A percentile compares a stretch with the other conserved stretches of the same genome.
phyloP scores from a whole-genome alignment of 192 early-diverging fungal species.

The Mortierella antarctica region DNA sequence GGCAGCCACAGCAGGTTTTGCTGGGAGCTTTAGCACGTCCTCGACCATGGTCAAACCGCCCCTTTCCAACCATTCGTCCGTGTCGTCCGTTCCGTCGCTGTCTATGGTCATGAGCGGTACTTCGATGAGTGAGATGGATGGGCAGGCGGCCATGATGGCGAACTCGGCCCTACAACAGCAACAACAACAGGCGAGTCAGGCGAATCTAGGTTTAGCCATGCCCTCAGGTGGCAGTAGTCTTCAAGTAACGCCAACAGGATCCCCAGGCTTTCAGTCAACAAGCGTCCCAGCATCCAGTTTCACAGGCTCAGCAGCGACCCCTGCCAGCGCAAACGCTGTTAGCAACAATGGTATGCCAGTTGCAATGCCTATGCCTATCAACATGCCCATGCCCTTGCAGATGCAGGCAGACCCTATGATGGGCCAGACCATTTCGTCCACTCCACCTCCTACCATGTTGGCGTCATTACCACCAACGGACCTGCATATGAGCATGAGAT shows the following conservation, averaged over 20 bases:
- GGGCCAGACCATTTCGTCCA: too few species aligned
- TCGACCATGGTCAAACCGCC: conserved; percentile 29
- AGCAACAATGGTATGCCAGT: neutral
- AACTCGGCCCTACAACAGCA: conserved; percentile 15
- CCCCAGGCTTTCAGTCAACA: conserved; percentile 15
- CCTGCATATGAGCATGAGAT: conserved; percentile 7
- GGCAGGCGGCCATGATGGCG: neutral
- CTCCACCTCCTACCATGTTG: neutral
- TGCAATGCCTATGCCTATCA: conserved; percentile 14
- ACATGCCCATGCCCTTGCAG: conserved; percentile 3
- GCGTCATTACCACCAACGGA: neutral
- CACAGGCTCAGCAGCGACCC: neutral
- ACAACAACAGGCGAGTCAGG: neutral
- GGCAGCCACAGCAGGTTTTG: neutral
- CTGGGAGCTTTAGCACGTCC: conserved; percentile 1
- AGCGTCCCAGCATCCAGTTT: conserved; percentile 1
- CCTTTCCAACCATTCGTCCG: conserved; percentile 33
- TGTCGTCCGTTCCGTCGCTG: conserved; percentile 36
- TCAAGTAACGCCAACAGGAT: conserved; percentile 9
- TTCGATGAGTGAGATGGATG: conserved; percentile 17
- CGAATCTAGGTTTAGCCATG: neutral
- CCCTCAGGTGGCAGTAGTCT: conserved; percentile 1
- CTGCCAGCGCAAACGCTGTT: neutral
- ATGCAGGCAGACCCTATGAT: conserved; percentile 1
- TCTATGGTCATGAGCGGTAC: conserved; percentile 40